Conservation (phyloP, 2,329 filamentous ascomycete genomes). For the Aspergillus sclerotialis region DNA sequence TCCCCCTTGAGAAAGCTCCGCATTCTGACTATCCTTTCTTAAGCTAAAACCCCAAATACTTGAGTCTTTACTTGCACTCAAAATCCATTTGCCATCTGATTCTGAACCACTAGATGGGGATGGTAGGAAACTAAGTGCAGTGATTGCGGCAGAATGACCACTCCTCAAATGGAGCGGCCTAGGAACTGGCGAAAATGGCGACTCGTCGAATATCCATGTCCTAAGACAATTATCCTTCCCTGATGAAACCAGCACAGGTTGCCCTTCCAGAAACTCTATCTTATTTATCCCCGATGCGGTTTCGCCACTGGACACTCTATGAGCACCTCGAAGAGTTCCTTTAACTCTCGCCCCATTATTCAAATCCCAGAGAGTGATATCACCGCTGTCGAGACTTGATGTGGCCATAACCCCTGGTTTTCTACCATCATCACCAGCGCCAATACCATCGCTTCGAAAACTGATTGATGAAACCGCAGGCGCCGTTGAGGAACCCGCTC, state of each 20-base stretch:
- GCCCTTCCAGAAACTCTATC: conserved; percentile 80
- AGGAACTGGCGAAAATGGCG: conserved; percentile 79
- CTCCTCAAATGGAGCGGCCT: conserved; percentile 77
- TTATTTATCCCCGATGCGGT: conserved; percentile 71
- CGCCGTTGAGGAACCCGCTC: conserved; percentile 56
- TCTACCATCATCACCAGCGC: conserved; percentile 79
- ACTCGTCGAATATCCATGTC: conserved; percentile 94
- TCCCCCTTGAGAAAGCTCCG: conserved; percentile 85
- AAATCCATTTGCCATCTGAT: conserved; percentile 82
- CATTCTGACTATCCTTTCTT: conserved; percentile 86
- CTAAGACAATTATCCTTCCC: conserved; percentile 90
- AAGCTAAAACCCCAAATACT: conserved; percentile 97
- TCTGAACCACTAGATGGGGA: conserved; percentile 85
- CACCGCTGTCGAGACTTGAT: conserved; percentile 67
- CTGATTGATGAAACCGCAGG: conserved; percentile 69
- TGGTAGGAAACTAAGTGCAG: conserved; percentile 75
- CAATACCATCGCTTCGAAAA: conserved; percentile 82
- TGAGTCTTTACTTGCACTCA: conserved; percentile 82
- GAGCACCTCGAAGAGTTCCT: conserved; percentile 79
- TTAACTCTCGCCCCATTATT: conserved; percentile 81
- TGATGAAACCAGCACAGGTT: conserved; percentile 83
- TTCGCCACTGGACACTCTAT: conserved; percentile 54
- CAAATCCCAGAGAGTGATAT: conserved; percentile 93
- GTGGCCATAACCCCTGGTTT: conserved; percentile 92
- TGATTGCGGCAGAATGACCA: conserved; percentile 82